A percentile compares a stretch with the other conserved stretches of the same genome.
These are phyloP conservation scores for Botryobasidium botryosum DNA, from an alignment of 768 basidiomycete genomes.

Conservation along the genomic window DNA sequence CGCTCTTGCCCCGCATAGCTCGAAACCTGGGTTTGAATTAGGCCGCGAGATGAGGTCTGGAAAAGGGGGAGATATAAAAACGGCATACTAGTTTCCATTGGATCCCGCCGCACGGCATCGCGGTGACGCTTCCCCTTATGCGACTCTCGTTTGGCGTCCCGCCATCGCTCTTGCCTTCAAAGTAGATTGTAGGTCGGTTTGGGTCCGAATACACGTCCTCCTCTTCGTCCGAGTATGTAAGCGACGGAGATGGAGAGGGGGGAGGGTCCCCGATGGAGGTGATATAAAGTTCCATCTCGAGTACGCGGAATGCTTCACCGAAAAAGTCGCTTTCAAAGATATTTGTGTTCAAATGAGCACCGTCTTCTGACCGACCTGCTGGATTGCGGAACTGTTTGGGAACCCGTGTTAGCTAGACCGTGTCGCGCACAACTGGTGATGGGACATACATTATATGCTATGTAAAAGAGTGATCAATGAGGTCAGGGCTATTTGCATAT, in stretches of 20 bases:
- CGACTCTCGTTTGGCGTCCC: neutral
- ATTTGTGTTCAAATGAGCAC: no score
- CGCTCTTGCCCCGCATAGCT: constrained; percentile 6
- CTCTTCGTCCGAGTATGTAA: no score
- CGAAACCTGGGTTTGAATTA: constrained; percentile 2
- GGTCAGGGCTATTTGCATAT: neutral
- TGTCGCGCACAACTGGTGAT: no score
- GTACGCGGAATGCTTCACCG: neutral
- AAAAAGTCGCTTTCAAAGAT: no score
- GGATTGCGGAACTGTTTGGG: no score
- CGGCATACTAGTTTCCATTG: neutral
- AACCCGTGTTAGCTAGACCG: no score
- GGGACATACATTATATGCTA: no score
- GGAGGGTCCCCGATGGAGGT: neutral
- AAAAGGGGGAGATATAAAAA: neutral
- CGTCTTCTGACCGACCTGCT: no score
- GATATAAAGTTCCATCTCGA: neutral
- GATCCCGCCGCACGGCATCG: neutral
- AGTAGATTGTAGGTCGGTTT: neutral
- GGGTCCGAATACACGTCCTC: no score
- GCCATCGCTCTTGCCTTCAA: neutral
- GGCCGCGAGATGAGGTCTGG: neutral
- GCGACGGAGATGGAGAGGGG: no score
- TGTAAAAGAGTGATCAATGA: neutral
- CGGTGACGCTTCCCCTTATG: neutral